These are phyloP conservation scores for Talaromyces sp. DNA, from an alignment of 2,329 filamentous ascomycete genomes.

Conservation along the genomic window DNA sequence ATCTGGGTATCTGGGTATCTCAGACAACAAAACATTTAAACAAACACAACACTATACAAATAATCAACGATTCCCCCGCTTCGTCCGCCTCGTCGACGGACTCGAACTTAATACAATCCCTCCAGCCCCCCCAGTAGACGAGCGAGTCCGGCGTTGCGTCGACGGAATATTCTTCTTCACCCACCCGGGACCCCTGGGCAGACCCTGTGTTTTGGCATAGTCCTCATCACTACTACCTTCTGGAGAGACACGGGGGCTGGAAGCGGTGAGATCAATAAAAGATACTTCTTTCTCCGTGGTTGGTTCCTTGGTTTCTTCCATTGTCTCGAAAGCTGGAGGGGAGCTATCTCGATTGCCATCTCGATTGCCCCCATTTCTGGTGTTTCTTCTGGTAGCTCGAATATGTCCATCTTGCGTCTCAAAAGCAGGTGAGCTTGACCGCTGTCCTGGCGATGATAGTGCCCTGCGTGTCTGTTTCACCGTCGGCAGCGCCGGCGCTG, in stretches of 20 bases:
- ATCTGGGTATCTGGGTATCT: background rate
- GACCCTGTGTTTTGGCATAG: conserved; percentile 22
- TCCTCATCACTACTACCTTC: conserved; percentile 24
- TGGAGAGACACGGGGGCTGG: conserved; percentile 25
- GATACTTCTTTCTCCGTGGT: conserved; percentile 7
- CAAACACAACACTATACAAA: background rate
- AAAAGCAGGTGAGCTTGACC: conserved; percentile 8
- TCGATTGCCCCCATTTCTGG: background rate
- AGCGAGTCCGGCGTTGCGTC: conserved; percentile 16
- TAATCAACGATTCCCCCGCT: background rate
- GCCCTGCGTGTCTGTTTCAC: background rate
- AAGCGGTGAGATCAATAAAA: conserved; percentile 32
- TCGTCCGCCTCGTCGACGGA: background rate
- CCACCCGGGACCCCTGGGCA: conserved; percentile 25
- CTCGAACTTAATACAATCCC: conserved; percentile 6
- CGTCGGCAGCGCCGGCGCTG: background rate
- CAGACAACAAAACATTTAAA: background rate
- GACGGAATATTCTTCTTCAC: conserved; percentile 19
- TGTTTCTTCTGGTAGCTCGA: background rate
- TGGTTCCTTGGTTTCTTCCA: background rate
- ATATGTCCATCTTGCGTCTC: background rate
- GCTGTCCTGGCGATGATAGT: conserved; percentile 7
- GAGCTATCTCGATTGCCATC: background rate
- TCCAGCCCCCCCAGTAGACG: conserved; percentile 13
- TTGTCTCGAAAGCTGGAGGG: background rate